Evolutionary conservation across 2,329 filamentous ascomycete species (phyloP).

Genomic region (Neurospora crassa): DNA sequence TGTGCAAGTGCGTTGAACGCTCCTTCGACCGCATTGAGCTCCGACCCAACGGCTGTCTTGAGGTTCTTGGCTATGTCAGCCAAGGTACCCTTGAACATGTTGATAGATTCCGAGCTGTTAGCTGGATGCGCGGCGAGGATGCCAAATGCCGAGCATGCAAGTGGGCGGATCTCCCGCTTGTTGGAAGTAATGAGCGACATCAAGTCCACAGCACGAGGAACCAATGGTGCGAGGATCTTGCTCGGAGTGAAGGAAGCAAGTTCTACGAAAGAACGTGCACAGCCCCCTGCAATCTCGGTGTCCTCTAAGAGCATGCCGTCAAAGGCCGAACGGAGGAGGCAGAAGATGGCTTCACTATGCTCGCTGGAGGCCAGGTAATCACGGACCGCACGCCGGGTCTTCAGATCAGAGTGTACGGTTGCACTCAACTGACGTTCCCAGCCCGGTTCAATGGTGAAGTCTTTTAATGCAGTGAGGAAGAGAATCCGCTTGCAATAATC

Average conservation of each 20-base stretch:
- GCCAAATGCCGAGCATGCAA: constrained; percentile 63
- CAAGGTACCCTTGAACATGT: constrained; percentile 34
- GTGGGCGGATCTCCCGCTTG: constrained; percentile 54
- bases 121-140: constrained; percentile 61
- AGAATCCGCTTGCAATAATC: constrained; percentile 53
- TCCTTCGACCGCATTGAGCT: constrained; percentile 38
- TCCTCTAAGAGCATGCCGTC: constrained; percentile 42
- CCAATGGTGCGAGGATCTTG: constrained; percentile 36
- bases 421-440: constrained; percentile 78
- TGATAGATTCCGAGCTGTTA: constrained; percentile 31
- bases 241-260: constrained; percentile 31
- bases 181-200: constrained; percentile 59
- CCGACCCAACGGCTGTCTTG: constrained; percentile 35
- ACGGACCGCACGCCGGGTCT: constrained; percentile 50
- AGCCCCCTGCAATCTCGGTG: constrained; percentile 34
- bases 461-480: constrained; percentile 36
- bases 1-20: constrained; percentile 35
- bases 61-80: constrained; percentile 39
- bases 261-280: constrained; percentile 43
- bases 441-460: constrained; percentile 58
- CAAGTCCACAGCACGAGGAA: constrained; percentile 40
- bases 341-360: constrained; percentile 29
- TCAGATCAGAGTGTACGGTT: constrained; percentile 59
- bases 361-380: constrained; percentile 33
- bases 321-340: constrained; percentile 45